Evolutionary conservation across 1,284 basidiomycete species (phyloP).

Genomic region (Vanrija pseudolonga): DNA sequence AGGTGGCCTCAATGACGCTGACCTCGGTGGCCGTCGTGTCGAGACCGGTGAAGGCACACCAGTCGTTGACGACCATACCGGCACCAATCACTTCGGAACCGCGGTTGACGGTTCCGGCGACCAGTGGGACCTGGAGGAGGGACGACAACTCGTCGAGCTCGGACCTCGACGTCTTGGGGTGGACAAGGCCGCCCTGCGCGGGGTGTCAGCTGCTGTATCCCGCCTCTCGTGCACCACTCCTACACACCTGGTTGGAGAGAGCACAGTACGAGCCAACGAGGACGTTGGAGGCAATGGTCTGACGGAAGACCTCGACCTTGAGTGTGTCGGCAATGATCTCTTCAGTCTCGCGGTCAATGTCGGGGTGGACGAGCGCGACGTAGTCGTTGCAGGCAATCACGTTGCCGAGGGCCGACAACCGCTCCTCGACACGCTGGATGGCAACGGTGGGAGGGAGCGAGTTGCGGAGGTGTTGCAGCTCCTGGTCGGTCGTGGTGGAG

Average conservation of each 20-base stretch:
- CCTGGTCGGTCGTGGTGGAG: conserved; percentile 93
- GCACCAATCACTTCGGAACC: conserved; percentile 97
- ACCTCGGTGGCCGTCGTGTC: conserved; percentile 98
- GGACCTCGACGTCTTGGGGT: conserved; percentile 93
- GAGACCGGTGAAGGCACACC: conserved; percentile 94
- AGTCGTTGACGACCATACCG: conserved; percentile 96
- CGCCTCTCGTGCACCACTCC: not conserved
- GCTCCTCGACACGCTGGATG: conserved; percentile 94
- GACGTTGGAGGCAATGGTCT: conserved; percentile 95
- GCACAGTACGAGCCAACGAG: conserved; percentile 94
- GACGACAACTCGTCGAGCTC: conserved; percentile 97
- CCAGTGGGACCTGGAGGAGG: conserved; percentile 88
- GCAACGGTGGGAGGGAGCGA: conserved; percentile 87
- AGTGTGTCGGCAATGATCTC: conserved; percentile 99
- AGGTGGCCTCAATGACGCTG: conserved; percentile 94
- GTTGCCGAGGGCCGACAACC: conserved; percentile 92
- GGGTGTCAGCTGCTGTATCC: not conserved
- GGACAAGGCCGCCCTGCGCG: conserved; percentile 88
- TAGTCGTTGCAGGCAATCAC: conserved; percentile 99
- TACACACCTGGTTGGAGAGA: conserved; percentile 66
- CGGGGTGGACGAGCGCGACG: conserved; percentile 94
- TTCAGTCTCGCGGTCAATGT: conserved; percentile 97
- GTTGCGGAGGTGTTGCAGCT: conserved; percentile 95
- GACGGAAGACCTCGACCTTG: conserved; percentile 98
- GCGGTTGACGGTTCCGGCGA: conserved; percentile 96